Conservation (phyloP, 2,329 filamentous ascomycete species). For the Didymella arachidicola region DNA sequence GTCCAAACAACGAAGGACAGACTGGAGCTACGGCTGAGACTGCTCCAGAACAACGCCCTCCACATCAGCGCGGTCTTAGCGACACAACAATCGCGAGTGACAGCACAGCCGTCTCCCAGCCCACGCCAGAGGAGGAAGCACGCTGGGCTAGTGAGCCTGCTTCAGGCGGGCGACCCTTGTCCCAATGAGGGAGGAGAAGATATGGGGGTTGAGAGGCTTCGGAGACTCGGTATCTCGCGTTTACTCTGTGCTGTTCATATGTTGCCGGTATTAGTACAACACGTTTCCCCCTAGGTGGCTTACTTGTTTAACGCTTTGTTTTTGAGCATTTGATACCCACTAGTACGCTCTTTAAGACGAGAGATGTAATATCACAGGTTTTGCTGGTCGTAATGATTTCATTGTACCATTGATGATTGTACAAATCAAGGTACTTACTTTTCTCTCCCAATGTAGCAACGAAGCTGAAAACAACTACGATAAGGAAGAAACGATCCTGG, state of each 20-base stretch:
- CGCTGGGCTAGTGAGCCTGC: conserved; percentile 31
- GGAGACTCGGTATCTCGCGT: background rate
- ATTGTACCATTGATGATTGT: background rate
- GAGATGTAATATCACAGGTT: conserved; percentile 15
- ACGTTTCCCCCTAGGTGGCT: conserved; percentile 2
- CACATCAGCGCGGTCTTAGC: conserved; percentile 44
- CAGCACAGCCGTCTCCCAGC: conserved; percentile 46
- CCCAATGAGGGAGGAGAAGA: conserved; percentile 14
- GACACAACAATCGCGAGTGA: conserved; percentile 45
- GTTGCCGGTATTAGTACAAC: conserved; percentile 7
- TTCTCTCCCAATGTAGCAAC: background rate
- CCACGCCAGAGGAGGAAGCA: conserved; percentile 45
- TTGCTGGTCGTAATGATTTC: background rate
- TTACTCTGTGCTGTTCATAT: background rate
- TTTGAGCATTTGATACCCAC: conserved; percentile 25
- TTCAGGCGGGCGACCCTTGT: conserved; percentile 21
- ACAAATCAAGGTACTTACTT: background rate
- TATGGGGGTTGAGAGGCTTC: background rate
- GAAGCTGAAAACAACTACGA: background rate
- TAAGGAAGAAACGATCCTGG: background rate
- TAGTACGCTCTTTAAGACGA: conserved; percentile 28
- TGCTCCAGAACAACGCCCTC: conserved; percentile 34
- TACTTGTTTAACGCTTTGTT: background rate
- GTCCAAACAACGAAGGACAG: background rate
- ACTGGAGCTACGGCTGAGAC: conserved; percentile 2